Percentiles rank a stretch among this genome's conserved stretches.
Evolutionary conservation across 2,329 filamentous ascomycete species (phyloP).

Genomic region (Botryotinia calthae): DNA sequence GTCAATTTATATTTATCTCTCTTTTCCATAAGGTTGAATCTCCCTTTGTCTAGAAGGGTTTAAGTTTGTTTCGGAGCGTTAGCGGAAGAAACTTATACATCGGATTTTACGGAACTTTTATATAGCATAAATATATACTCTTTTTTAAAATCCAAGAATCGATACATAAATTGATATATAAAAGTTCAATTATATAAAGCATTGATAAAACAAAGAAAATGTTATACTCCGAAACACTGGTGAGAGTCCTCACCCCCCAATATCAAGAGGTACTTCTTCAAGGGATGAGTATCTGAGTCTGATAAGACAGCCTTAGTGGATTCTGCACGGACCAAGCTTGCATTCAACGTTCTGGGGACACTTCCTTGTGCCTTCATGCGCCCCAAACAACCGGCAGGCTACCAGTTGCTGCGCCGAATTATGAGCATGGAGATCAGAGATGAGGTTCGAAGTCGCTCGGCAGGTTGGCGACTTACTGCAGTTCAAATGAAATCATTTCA

Average conservation of each 20-base stretch:
- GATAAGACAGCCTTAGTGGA: neutral
- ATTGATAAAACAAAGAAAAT: too few relatives aligned
- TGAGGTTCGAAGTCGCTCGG: neutral
- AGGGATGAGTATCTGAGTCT: neutral
- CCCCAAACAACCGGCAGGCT: neutral
- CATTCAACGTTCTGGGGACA: neutral
- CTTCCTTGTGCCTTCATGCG: neutral
- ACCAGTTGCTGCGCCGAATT: neutral
- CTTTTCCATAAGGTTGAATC: neutral
- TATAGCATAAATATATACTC: too few relatives aligned
- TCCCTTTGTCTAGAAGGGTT: neutral
- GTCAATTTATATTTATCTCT: neutral
- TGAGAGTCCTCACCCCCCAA: too few relatives aligned
- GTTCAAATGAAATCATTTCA: neutral
- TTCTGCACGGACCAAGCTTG: neutral
- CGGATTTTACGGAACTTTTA: too few relatives aligned
- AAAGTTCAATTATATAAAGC: too few relatives aligned
- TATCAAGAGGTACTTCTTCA: neutral
- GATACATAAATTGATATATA: too few relatives aligned
- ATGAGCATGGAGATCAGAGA: neutral
- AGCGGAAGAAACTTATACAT: too few relatives aligned
- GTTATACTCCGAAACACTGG: too few relatives aligned
- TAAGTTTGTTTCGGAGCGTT: too few relatives aligned
- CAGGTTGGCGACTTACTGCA: neutral
- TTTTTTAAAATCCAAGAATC: too few relatives aligned